phyloP scores from a whole-genome alignment of 2,329 filamentous ascomycete species.

The Furcasterigmium sp. region DNA sequence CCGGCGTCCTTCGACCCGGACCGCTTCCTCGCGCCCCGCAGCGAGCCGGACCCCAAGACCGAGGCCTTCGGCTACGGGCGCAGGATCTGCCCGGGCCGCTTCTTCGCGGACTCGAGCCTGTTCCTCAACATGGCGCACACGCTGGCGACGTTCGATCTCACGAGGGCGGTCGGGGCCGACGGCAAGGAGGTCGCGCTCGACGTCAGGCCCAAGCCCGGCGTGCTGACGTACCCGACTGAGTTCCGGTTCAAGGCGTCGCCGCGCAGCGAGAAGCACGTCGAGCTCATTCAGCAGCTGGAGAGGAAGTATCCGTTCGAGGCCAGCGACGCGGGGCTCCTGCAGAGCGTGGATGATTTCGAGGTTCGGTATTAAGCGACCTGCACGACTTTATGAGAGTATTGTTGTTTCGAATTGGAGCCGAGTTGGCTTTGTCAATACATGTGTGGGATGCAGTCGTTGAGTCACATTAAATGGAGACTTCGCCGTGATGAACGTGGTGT shows the following conservation, averaged over 20 bases:
- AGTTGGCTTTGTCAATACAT: too few species aligned
- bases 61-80: slow-evolving; percentile 29
- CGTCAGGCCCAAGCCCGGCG: slow-evolving; percentile 16
- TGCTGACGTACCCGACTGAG: slow-evolving; percentile 5
- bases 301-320: slow-evolving; percentile 4
- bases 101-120: slow-evolving; percentile 22
- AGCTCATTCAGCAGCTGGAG: slow-evolving; percentile 4
- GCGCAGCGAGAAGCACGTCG: slow-evolving; percentile 3
- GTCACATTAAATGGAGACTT: too few species aligned
- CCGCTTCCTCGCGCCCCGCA: slow-evolving; percentile 21
- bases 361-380: not conserved
- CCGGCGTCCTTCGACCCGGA: slow-evolving; percentile 26
- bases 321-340: slow-evolving; percentile 8
- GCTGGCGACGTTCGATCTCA: slow-evolving; percentile 34
- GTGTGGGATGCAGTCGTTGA: too few species aligned
- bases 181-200: slow-evolving; percentile 26
- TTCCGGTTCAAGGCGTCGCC: slow-evolving; percentile 7
- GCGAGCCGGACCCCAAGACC: slow-evolving; percentile 19
- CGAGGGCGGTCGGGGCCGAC: slow-evolving; percentile 24
- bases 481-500: too few species aligned
- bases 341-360: slow-evolving; percentile 15
- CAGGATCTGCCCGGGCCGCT: slow-evolving; percentile 25
- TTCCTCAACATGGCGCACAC: slow-evolving; percentile 26
- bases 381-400: too few species aligned
- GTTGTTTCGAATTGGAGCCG: too few species aligned